These are phyloP conservation scores for Oryza coarctata DNA, from an alignment of 176 grass and related monocot species.

Conservation along the genomic window DNA sequence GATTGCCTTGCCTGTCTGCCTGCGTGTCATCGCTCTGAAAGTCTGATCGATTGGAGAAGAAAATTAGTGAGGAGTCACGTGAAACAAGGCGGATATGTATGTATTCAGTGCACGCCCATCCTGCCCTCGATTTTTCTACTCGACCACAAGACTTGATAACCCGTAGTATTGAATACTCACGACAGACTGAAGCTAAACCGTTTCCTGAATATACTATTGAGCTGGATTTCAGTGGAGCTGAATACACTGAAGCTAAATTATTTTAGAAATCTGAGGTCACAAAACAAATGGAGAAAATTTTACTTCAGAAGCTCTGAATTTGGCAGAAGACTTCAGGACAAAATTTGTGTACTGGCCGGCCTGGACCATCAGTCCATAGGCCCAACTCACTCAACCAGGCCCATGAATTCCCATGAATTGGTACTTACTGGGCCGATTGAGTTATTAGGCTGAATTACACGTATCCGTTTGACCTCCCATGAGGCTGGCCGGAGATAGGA, in stretches of 20 bases:
- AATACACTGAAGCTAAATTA: too few relatives aligned
- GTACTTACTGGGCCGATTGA: background rate
- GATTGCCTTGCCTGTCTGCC: background rate
- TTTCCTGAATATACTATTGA: background rate
- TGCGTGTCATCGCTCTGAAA: background rate
- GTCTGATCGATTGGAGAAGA: slow-evolving; percentile 5
- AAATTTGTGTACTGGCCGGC: too few relatives aligned
- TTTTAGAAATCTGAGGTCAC: background rate
- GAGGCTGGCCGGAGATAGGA: background rate
- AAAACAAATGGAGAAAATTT: background rate
- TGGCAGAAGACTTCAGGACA: too few relatives aligned
- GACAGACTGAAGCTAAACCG: background rate
- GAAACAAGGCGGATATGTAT: slow-evolving; percentile 33
- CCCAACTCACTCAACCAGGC: background rate
- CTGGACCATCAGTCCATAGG: too few relatives aligned
- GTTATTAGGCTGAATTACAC: background rate
- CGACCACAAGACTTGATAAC: background rate
- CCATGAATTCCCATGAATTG: accelerated
- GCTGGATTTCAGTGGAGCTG: background rate
- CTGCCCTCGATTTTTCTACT: background rate
- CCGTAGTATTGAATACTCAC: background rate
- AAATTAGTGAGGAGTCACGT: background rate
- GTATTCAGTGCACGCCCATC: slow-evolving; percentile 25
- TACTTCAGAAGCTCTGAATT: background rate
- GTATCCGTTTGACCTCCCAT: background rate